Evolutionary conservation across 768 basidiomycete species (phyloP), one percentile per base, ranked within the genome.

Genomic region (Boletus barrowsii): DNA sequence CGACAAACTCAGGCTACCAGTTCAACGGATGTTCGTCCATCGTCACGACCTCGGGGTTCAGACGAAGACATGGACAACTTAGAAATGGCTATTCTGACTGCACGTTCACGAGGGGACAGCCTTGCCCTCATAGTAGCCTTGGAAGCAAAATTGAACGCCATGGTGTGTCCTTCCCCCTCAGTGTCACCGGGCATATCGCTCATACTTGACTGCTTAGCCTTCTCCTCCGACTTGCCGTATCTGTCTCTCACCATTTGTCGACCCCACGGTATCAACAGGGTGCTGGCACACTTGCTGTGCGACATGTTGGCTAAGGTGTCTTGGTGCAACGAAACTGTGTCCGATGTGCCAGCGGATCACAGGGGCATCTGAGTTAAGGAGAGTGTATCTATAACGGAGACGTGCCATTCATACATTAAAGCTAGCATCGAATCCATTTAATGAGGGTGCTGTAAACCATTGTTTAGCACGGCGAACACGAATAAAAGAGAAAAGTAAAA

Each of bases 341-440:
- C 90, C 90, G 0, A 91, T 92, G 59, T 93, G 90, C 76, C 90
- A 92, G 70, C 81, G 90, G 47, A 93, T 93, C 51, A 92, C 90
- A 26, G 76, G 78, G 3, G 88, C 88, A 9, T 74, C 77, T n/a
- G 89, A 91, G 59, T 69, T 93, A 62, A 79, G 90, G 49, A 77
- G 87, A 58, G 77, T 93, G 50, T 93, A 90, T 72, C 71, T 93
- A 59, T 90, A 64, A 42, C 18, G 10, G 39, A 47, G 42, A 47
- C 9, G 20, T 41, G 36, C 26, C 32, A 45, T 33, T 33, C 9
- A 15, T 36, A 40, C 44, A 53, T 49, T 54, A 53, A 45, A 52
- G 11, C 43, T 53, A 42, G 37, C 42, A 5, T 36, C 9, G 32
- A 46, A 30, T 29, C 29, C 32, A 11, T 63, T 36, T 37, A 48